Evolutionary conservation across 192 early-diverging fungal genomes (phyloP).

Genomic region (Podochytrium sp.): DNA sequence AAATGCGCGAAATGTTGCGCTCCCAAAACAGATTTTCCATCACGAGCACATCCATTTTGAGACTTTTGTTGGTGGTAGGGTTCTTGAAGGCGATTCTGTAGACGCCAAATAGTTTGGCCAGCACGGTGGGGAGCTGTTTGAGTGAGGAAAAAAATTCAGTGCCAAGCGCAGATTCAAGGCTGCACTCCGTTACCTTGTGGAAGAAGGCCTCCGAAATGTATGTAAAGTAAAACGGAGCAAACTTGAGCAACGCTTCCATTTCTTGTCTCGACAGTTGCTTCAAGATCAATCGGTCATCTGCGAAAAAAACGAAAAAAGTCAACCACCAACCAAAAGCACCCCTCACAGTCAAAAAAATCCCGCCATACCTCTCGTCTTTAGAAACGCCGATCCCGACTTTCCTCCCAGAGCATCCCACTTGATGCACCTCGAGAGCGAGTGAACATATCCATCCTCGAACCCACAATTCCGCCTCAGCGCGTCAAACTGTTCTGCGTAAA

Average conservation of each 20-base stretch:
- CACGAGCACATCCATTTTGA: constrained; percentile 51
- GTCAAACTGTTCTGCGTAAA: constrained; percentile 53
- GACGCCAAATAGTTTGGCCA: constrained; percentile 56
- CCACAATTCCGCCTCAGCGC: constrained; percentile 45
- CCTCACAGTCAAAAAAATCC: no score
- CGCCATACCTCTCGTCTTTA: constrained; percentile 71
- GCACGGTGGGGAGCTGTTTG: constrained; percentile 45
- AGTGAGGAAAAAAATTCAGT: constrained; percentile 83
- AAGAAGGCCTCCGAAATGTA: constrained; percentile 74
- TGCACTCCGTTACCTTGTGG: constrained; percentile 70
- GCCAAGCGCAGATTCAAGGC: constrained; percentile 37
- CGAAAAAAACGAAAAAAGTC: not conserved
- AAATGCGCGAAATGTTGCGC: constrained; percentile 86
- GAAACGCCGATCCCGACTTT: constrained; percentile 50
- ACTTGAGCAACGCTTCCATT: constrained; percentile 52
- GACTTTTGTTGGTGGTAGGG: constrained; percentile 33
- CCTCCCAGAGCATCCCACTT: constrained; percentile 53
- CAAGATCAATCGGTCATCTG: constrained; percentile 59
- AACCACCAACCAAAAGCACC: not conserved
- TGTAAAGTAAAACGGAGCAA: constrained; percentile 56
- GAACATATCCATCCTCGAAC: constrained; percentile 42
- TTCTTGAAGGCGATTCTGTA: constrained; percentile 53
- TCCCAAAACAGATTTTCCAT: constrained; percentile 67
- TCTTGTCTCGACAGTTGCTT: constrained; percentile 61
- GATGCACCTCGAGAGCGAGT: constrained; percentile 41